phyloP scores from a whole-genome alignment of 768 basidiomycete genomes.

The Scleroderma bovista region DNA sequence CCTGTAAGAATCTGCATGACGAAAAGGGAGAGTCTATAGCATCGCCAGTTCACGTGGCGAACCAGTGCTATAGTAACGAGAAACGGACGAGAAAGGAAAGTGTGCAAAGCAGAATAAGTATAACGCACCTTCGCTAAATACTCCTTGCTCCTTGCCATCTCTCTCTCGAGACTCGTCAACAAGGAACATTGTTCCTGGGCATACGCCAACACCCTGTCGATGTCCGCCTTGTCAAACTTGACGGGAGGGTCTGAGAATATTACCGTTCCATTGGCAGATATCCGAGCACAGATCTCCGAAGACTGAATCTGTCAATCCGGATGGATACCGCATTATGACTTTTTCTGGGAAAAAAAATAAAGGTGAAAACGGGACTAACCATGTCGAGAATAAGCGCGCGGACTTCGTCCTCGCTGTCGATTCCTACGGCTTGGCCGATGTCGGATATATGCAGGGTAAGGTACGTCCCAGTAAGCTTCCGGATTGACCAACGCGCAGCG shows the following conservation, averaged over 20 bases:
- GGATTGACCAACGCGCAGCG: conserved; percentile 73
- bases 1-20: background rate
- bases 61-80: no score
- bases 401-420: conserved; percentile 48
- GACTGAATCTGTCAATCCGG: conserved; percentile 52
- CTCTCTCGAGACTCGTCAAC: conserved; percentile 19
- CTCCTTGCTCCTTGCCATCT: conserved; percentile 59
- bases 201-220: conserved; percentile 51
- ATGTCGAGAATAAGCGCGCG: conserved; percentile 62
- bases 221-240: conserved; percentile 52
- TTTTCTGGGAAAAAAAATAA: no score
- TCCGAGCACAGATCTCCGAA: conserved; percentile 61
- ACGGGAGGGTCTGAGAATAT: conserved; percentile 64
- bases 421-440: conserved; percentile 47
- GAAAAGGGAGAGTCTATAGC: background rate
- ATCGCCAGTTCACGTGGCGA: no score
- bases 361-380: conserved; percentile 39
- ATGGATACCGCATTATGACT: background rate
- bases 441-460: conserved; percentile 70
- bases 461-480: conserved; percentile 78
- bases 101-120: background rate
- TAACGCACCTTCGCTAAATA: conserved; percentile 64
- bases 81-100: no score
- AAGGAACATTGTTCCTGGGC: conserved; percentile 43
- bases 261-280: conserved; percentile 66